Conservation (phyloP, 2,329 filamentous ascomycete species). For the Kalmusia sp. region DNA sequence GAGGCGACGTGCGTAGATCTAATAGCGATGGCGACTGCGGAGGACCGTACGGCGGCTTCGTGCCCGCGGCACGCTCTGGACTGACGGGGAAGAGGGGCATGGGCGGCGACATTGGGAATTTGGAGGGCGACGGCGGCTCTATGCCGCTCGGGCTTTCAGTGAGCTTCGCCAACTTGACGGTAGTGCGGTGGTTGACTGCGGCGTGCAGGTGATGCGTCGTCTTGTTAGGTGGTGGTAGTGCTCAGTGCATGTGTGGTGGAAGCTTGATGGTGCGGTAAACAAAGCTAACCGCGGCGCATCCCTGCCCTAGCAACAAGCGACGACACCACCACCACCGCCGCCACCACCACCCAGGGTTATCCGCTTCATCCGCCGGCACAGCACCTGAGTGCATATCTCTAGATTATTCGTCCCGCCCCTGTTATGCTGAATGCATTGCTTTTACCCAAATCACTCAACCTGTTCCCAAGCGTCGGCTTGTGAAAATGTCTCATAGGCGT, state of each 20-base stretch:
- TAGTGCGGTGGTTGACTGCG: slow-evolving; percentile 18
- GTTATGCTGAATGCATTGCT: too few relatives aligned
- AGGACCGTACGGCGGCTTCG: slow-evolving; percentile 39
- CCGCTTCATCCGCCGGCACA: background rate
- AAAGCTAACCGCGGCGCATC: slow-evolving; percentile 30
- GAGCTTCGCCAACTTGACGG: slow-evolving; percentile 47
- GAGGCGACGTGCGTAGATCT: slow-evolving; percentile 50
- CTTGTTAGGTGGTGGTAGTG: slow-evolving; percentile 9
- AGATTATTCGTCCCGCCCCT: too few relatives aligned
- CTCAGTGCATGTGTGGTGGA: slow-evolving; percentile 19
- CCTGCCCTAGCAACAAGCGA: slow-evolving; percentile 33
- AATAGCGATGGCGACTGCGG: slow-evolving; percentile 40
- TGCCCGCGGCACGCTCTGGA: slow-evolving; percentile 67
- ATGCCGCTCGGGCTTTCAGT: slow-evolving; percentile 45
- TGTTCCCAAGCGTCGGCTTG: too few relatives aligned
- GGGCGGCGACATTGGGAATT: slow-evolving; percentile 62
- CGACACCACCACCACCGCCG: too few relatives aligned
- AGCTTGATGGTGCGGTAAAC: slow-evolving; percentile 33
- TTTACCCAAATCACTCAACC: too few relatives aligned
- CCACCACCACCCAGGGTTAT: slow-evolving; percentile 14
- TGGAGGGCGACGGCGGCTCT: slow-evolving; percentile 52
- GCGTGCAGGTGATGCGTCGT: slow-evolving; percentile 16
- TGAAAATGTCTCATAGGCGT: too few relatives aligned
- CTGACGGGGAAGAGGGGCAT: slow-evolving; percentile 67
- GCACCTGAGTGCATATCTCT: too few relatives aligned